Percentiles rank a stretch among this genome's conserved stretches.
Evolutionary conservation across 371 early-diverging fungal genomes (phyloP).

Genomic region (Mortierella sp.): DNA sequence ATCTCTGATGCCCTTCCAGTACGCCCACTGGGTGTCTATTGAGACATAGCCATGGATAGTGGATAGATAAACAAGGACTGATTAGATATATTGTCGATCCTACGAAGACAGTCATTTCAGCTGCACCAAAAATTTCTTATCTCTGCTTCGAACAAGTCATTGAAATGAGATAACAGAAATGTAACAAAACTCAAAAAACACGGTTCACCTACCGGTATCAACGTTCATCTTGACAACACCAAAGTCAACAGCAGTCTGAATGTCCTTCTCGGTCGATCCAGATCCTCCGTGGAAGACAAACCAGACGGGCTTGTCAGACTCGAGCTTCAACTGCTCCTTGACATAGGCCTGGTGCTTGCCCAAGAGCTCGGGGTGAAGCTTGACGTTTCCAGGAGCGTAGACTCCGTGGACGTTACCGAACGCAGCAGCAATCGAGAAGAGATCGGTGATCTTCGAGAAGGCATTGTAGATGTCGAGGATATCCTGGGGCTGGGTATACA

Average conservation of each 20-base stretch:
- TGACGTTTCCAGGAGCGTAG: slow-evolving; percentile 93
- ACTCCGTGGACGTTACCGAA: slow-evolving; percentile 95
- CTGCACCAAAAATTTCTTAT: slow-evolving; percentile 5
- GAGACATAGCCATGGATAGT: neutral
- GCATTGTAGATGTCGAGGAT: slow-evolving; percentile 91
- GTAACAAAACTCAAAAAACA: slow-evolving; percentile 1
- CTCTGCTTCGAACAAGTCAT: neutral
- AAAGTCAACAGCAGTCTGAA: slow-evolving; percentile 80
- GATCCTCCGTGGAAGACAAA: slow-evolving; percentile 97
- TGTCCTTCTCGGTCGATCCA: slow-evolving; percentile 85
- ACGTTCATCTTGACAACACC: slow-evolving; percentile 97
- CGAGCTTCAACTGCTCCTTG: slow-evolving; percentile 67
- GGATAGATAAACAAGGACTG: neutral
- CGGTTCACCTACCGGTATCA: slow-evolving; percentile 78
- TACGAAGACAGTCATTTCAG: no score
- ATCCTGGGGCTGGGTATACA: slow-evolving; percentile 94
- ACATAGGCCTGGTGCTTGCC: slow-evolving; percentile 89
- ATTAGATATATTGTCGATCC: neutral
- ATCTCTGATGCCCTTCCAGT: slow-evolving; percentile 57
- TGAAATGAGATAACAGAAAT: neutral
- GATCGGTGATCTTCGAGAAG: slow-evolving; percentile 77
- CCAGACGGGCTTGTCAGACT: slow-evolving; percentile 80
- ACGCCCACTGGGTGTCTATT: slow-evolving; percentile 59
- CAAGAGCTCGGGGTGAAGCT: slow-evolving; percentile 87
- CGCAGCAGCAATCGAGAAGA: slow-evolving; percentile 93